Evolutionary conservation across 2,329 filamentous ascomycete species (phyloP).

Genomic region (Apiospora kogelbergensis): DNA sequence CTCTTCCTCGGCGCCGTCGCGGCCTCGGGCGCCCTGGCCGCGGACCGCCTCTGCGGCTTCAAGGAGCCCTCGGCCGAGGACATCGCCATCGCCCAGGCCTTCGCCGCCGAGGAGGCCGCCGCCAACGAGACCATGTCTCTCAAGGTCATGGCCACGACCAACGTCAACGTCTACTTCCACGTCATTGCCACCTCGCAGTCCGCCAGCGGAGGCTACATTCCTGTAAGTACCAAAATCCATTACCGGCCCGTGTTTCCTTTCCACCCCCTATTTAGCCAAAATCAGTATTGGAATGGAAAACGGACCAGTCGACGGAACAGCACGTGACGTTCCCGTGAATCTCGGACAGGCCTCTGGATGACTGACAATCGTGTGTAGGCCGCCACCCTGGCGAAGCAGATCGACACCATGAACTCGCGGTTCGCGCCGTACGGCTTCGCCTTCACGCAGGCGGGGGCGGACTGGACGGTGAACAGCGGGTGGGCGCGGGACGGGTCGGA

Average conservation of each 20-base stretch:
- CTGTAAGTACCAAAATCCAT: neutral
- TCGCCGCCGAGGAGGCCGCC: neutral
- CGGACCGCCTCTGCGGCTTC: neutral
- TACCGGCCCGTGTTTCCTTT: neutral
- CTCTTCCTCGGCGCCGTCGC: conserved; percentile 8
- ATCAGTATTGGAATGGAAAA: no score
- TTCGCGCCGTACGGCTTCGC: conserved; percentile 39
- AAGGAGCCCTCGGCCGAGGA: conserved; percentile 1
- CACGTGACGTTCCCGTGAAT: no score
- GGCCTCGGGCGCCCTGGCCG: conserved; percentile 1
- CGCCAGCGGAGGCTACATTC: conserved; percentile 27
- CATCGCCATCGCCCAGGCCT: neutral
- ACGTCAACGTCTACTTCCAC: conserved; percentile 34
- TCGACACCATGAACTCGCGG: conserved; percentile 39
- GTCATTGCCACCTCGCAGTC: conserved; percentile 22
- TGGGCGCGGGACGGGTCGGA: conserved; percentile 38
- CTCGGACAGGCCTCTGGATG: no score
- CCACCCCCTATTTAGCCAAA: no score
- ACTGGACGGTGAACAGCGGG: conserved; percentile 39
- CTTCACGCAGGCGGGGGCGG: conserved; percentile 39
- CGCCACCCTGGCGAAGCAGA: conserved; percentile 27
- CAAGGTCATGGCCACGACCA: conserved; percentile 20
- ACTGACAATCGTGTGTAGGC: no score
- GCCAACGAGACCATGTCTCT: conserved; percentile 15
- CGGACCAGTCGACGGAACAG: no score